Evolutionary conservation across 2,329 filamentous ascomycete genomes (phyloP).

Genomic region (Penicillium sp.): DNA sequence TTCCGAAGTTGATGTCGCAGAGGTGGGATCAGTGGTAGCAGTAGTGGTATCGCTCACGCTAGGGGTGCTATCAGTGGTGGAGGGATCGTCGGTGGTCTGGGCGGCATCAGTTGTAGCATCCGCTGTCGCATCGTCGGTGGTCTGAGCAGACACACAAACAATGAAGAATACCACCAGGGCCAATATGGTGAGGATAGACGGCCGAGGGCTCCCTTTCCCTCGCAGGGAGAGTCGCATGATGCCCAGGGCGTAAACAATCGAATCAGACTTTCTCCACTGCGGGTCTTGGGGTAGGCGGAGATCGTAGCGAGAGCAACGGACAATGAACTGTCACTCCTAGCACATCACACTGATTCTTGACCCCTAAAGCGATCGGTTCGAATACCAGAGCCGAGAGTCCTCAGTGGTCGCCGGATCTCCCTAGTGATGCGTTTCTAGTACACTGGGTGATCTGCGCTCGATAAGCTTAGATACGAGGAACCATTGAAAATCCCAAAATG

Average conservation of each 20-base stretch:
- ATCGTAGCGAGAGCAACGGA: slow-evolving; percentile 11
- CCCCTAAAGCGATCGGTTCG: no score
- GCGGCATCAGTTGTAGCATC: slow-evolving; percentile 13
- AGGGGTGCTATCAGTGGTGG: slow-evolving; percentile 19
- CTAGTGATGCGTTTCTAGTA: slow-evolving; percentile 8
- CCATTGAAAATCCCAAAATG: no score
- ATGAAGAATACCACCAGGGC: slow-evolving; percentile 12
- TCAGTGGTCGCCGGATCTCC: no score
- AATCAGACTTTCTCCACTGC: slow-evolving; percentile 20
- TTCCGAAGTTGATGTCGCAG: slow-evolving; percentile 8
- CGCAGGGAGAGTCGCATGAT: slow-evolving; percentile 18
- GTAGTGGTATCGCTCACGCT: slow-evolving; percentile 15
- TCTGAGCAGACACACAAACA: slow-evolving; percentile 17
- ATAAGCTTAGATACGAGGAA: not conserved
- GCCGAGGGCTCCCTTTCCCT: slow-evolving; percentile 12
- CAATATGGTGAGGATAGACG: slow-evolving; percentile 13
- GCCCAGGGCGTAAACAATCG: slow-evolving; percentile 14
- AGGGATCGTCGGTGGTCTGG: slow-evolving; percentile 21
- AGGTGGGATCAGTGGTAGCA: slow-evolving; percentile 13
- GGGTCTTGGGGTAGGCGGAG: slow-evolving; percentile 19
- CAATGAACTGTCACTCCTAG: slow-evolving; percentile 4
- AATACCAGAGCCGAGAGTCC: no score
- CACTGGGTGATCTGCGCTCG: slow-evolving; percentile 6
- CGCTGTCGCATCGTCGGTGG: slow-evolving; percentile 17
- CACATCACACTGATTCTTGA: not conserved